Evolutionary conservation across 495 filamentous ascomycete species (phyloP), one percentile per base, ranked within the genome.

Genomic region (Rhizodiscina lignyota): DNA sequence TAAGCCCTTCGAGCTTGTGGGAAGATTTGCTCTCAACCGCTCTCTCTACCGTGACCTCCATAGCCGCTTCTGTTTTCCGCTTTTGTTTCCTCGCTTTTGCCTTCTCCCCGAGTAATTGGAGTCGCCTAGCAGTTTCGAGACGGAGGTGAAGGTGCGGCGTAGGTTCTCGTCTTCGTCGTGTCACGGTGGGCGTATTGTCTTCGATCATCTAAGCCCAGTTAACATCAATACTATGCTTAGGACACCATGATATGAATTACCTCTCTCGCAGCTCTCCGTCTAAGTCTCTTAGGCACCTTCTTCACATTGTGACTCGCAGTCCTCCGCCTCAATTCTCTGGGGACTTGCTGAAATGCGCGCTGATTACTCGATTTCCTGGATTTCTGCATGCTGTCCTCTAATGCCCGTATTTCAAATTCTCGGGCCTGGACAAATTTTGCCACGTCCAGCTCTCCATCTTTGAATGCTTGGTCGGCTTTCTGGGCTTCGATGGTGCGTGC

Each of bases 221-320:
- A 37, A 33, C 32, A 18, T 40, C 19, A 35, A 18, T 6, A 38
- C n/a, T n/a, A n/a, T n/a, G n/a, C n/a, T n/a, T 35, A 38, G 21
- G 21, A 23, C 6, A 11, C 5, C 6, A 37, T 10, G 8, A 21
- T 4, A 5, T 16, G 4, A 8, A 48, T 31, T 55, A 76, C 71
- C 64, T 97, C 89, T 49, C 65, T 68, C 45, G 60, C 70, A 1
- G 81, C 84, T 47, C 80, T 64, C 18, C 49, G 59, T 38, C 75
- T 67, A 43, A 97, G 58, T 42, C 80, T 62, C 47, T 72, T 79
- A 18, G 89, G 89, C n/a, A 97, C 77, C 35, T 74, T 68, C 57
- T 91, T 92, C 29, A 79, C 77, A 70, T 96, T 93, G 54, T 97
- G 89, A 53, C 83, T 91, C 16, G 85, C 89, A 0, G 89, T 92